Conservation (phyloP, 345 rosid genomes). For the Populus alba region DNA sequence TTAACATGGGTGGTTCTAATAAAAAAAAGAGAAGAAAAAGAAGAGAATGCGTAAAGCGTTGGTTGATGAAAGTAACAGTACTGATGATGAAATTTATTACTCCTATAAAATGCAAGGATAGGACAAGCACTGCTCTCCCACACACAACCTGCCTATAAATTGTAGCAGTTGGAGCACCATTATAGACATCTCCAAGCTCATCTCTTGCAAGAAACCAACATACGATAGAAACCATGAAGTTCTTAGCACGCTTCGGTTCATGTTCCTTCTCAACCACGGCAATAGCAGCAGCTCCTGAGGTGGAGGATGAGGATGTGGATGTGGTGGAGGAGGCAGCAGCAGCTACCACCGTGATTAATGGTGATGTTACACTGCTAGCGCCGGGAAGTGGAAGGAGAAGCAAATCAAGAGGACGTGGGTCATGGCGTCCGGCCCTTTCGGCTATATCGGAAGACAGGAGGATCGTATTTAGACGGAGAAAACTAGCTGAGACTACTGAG, state of each 20-base stretch:
- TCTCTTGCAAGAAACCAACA: not conserved
- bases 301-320: not conserved
- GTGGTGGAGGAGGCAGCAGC: not conserved
- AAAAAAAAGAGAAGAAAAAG: too few species aligned
- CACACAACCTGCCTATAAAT: not conserved
- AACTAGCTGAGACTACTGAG: not conserved
- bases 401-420: not conserved
- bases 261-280: conserved; percentile 15
- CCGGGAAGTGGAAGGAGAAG: not conserved
- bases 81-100: too few species aligned
- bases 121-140: not conserved
- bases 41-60: too few species aligned
- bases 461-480: not conserved
- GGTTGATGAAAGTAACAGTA: too few species aligned
- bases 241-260: conserved; percentile 23
- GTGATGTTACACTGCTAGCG: not conserved
- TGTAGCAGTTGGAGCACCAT: not conserved
- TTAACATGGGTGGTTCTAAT: too few species aligned
- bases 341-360: not conserved
- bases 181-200: not conserved
- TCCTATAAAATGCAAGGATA: not conserved
- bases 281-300: not conserved
- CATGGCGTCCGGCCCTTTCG: conserved; percentile 34
- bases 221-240: conserved; percentile 18
- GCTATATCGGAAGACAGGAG: conserved; percentile 26